phyloP scores from a whole-genome alignment of 75 land plant species.

The Larix kaempferi region DNA sequence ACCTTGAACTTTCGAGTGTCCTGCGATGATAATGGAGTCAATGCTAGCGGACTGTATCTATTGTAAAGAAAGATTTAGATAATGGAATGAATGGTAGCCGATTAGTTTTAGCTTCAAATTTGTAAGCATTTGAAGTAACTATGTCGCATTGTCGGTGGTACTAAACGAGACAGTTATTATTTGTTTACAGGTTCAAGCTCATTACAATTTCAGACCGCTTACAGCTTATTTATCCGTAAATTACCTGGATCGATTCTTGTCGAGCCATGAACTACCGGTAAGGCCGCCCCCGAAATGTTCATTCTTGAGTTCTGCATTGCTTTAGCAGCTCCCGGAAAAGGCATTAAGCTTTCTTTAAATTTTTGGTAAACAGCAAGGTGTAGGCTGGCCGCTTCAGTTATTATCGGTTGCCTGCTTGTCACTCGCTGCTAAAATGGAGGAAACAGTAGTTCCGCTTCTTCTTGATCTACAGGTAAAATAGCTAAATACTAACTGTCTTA shows the following conservation, averaged over 20 bases:
- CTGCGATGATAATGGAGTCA: no score
- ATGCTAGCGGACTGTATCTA: no score
- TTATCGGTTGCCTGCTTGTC: conserved; percentile 70
- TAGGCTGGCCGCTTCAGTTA: conserved; percentile 50
- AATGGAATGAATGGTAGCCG: background rate
- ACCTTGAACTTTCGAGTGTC: no score
- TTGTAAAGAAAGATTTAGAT: no score
- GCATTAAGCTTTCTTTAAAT: background rate
- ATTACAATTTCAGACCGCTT: conserved; percentile 70
- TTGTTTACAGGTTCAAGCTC: conserved; percentile 52
- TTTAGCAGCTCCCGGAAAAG: background rate
- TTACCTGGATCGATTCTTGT: conserved; percentile 80
- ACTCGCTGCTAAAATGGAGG: conserved; percentile 82
- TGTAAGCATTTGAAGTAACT: no score
- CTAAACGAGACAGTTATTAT: background rate
- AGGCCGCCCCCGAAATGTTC: conserved; percentile 14
- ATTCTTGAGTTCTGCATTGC: background rate
- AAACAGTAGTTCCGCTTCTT: conserved; percentile 68
- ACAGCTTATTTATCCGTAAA: conserved; percentile 58
- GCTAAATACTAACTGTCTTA: background rate
- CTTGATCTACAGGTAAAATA: conserved; percentile 52
- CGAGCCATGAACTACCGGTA: conserved; percentile 73
- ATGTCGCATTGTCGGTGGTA: background rate
- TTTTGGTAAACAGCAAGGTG: conserved; percentile 25
- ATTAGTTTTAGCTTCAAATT: background rate